Percentiles rank a stretch among this genome's conserved stretches.
Conservation (phyloP, 2,329 filamentous ascomycete species). For the Sclerotinia spermophila region DNA sequence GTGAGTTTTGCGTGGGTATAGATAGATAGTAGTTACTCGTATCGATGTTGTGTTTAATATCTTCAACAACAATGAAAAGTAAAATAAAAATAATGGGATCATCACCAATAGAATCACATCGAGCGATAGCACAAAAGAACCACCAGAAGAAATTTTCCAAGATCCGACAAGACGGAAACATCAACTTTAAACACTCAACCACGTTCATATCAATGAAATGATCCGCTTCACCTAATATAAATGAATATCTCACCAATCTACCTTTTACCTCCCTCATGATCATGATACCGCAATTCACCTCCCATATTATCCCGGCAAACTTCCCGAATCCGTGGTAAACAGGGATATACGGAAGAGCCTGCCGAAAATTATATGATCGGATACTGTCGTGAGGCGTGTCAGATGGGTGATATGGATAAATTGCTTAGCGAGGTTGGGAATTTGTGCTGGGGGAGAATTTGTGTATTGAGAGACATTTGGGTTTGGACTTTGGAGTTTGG, state of each 20-base stretch:
- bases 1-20: neutral
- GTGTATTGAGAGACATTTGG: no score
- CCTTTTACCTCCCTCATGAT: neutral
- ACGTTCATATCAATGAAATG: no score
- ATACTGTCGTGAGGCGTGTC: neutral
- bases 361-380: neutral
- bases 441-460: neutral
- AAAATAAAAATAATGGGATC: neutral
- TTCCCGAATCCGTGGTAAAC: constrained; percentile 3
- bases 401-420: neutral
- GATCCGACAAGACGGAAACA: neutral
- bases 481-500: neutral
- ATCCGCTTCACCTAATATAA: neutral
- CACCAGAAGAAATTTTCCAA: neutral
- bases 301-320: neutral
- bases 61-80: neutral
- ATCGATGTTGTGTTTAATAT: neutral
- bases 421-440: neutral
- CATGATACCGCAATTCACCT: neutral
- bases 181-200: neutral
- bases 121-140: neutral
- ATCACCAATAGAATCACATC: neutral
- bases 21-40: neutral
- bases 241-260: neutral
- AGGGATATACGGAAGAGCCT: neutral